Conservation (phyloP, 2,329 filamentous ascomycete species). For the Hysterium pulicare region DNA sequence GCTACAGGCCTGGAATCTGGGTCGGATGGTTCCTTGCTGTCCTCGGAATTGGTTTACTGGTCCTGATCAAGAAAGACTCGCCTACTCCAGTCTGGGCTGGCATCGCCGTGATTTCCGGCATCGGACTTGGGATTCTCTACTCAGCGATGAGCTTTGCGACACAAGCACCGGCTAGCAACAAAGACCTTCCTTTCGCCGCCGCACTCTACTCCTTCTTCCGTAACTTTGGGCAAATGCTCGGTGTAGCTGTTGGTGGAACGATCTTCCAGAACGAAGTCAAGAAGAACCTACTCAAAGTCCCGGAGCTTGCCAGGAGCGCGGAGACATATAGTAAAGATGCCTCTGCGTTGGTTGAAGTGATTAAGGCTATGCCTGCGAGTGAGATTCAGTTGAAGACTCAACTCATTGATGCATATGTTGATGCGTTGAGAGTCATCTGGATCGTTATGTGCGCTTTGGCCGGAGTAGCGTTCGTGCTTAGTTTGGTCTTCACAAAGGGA, state of each 20-base stretch:
- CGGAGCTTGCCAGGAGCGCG: constrained; percentile 17
- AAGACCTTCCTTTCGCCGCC: constrained; percentile 38
- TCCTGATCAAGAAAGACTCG: constrained; percentile 38
- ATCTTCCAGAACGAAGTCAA: constrained; percentile 39
- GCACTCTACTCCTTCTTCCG: constrained; percentile 47
- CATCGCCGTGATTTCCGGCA: constrained; percentile 41
- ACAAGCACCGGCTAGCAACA: constrained; percentile 39
- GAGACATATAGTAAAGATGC: constrained; percentile 20
- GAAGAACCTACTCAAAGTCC: constrained; percentile 15
- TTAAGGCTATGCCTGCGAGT: constrained; percentile 16
- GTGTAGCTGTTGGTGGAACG: constrained; percentile 43
- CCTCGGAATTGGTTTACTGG: constrained; percentile 43
- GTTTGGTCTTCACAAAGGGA: constrained; percentile 10
- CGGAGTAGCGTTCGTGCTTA: constrained; percentile 18
- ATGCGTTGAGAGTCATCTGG: constrained; percentile 26
- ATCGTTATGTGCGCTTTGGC: constrained; percentile 26
- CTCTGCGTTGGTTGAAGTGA: constrained; percentile 20
- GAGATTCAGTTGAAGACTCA: constrained; percentile 10
- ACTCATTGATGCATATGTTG: constrained; percentile 22
- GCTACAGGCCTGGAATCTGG: constrained; percentile 25
- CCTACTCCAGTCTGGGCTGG: constrained; percentile 40
- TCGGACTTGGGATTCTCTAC: constrained; percentile 45
- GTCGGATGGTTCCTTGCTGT: constrained; percentile 33
- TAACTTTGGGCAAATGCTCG: constrained; percentile 48
- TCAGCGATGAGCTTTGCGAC: constrained; percentile 44